Evolutionary conservation across 23 red algal species (phyloP), one percentile per base, ranked within the genome.

Genomic region (Gracilaria domingensis): DNA sequence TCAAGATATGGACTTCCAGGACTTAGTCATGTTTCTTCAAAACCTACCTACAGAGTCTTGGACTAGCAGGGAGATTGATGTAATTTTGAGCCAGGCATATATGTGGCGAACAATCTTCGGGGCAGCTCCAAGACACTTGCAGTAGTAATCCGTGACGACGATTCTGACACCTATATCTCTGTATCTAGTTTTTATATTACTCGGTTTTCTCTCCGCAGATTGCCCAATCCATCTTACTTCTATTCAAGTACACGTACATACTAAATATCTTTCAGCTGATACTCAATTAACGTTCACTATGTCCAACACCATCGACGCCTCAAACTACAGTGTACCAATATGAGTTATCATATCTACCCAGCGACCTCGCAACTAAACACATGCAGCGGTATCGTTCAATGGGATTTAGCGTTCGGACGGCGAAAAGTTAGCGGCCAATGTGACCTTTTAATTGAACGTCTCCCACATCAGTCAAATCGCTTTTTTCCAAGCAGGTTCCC

Each of bases 11-110:
- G 91, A 94, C 24, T 99, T 99, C 50, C 94, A 95, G 38, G 97
- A 96, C 24, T 56, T 96, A 67, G 92, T 99, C 42, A 69, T 96
- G 90, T 95, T 99, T 88, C 71, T 99, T 42, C 97, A 99, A 84
- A 93, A 99, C 81, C 49, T 99, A 26, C 97, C 97, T 11, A 99
- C 92, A 37, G 85, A 90, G 36, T 76, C 49, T 3, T 99, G 94
- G 97, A 96, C 88, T 17, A 59, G 79, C 17, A 62, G 86, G n/a
- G 93, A 96, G 57, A 70, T 99, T 29, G 86, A 94, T 34, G 78
- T 95, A 49, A 77, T 99, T 51, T 32, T 98, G 13, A 93, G 88
- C 54, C 96, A 93, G 47, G 96, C 96, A 12, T 94, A 94, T 66
- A 50, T 98, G 85, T 98, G 92, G 93, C 64, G 89, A 49, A 92